Evolutionary conservation across 495 filamentous ascomycete species (phyloP), one percentile per base, ranked within the genome.

Genomic region (Cudoniella acicularis): DNA sequence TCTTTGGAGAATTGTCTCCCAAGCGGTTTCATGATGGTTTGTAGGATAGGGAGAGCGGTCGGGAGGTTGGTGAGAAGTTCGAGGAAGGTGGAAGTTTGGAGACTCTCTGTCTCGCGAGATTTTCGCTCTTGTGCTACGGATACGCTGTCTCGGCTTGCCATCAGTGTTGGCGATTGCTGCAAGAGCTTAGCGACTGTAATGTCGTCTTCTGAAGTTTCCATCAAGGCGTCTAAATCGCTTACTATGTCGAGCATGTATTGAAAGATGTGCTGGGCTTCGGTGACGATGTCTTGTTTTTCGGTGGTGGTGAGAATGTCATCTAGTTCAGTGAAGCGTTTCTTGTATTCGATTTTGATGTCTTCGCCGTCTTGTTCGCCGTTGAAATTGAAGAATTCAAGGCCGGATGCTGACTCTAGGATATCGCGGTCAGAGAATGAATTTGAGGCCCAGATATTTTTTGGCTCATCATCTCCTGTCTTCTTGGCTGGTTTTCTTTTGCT

Each of bases 231-330:
- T 10, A 81, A 59, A 45, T 75, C 74, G 17, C 63, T 41, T 2
- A 81, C 76, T 20, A 83, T 47, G 22, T 20, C 48, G 0, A 68
- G 56, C 57, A 77, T 70, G 22, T 51, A 57, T 2, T 62, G 51
- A 63, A 84, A 81, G 23, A 85, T 74, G 0, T 60, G 41, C 41
- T 67, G 42, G 25, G 79, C 74, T 59, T 82, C 80, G 0, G 68
- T 56, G 24, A 84, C 64, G 27, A 84, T 69, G 9, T 80, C 79
- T 47, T 72, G 59, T 51, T 73, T 66, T 59, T 84, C 77, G 26
- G 61, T 53, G 2, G 40, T 45, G 0, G 70, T 82, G 50, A 83
- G 67, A 3, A 73, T 59, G 1, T 10, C 24, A 36, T 82, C 79
- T 1, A 73, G 66, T 16, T 66, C 66, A 0, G 58, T 58, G 10